Percentiles rank a stretch among this genome's conserved stretches.
phyloP scores from a whole-genome alignment of 106 monocot species.

The Dioscorea zingiberensis region DNA sequence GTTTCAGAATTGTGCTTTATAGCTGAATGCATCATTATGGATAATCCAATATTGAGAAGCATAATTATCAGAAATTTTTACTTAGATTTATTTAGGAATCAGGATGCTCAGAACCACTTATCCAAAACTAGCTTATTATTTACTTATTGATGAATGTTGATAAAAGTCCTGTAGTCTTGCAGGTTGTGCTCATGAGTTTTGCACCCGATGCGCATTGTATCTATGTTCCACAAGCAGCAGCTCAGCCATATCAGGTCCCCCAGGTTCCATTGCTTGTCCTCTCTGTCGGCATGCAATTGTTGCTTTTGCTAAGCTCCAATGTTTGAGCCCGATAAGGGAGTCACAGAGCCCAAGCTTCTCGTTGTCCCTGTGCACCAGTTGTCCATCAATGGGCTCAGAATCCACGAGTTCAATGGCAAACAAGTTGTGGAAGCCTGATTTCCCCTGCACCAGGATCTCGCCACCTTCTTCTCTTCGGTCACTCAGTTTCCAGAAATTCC shows the following conservation, averaged over 20 bases:
- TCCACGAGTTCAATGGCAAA: neutral
- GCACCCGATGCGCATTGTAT: conserved; percentile 84
- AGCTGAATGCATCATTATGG: too few relatives aligned
- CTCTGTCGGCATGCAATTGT: conserved; percentile 71
- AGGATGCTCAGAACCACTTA: too few relatives aligned
- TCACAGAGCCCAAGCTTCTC: conserved; percentile 42
- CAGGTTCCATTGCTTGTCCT: conserved; percentile 80
- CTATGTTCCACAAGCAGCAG: conserved; percentile 67
- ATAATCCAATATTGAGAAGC: too few relatives aligned
- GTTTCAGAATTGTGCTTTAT: too few relatives aligned
- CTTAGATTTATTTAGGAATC: too few relatives aligned
- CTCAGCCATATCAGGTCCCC: conserved; percentile 29
- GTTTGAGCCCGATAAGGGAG: conserved; percentile 38
- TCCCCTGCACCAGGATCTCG: conserved; percentile 25
- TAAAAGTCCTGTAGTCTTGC: neutral
- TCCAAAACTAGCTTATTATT: too few relatives aligned
- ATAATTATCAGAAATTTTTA: too few relatives aligned
- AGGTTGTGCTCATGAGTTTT: conserved; percentile 94
- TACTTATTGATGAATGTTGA: too few relatives aligned
- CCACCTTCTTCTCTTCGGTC: conserved; percentile 48
- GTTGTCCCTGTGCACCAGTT: conserved; percentile 39
- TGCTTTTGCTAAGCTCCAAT: conserved; percentile 43
- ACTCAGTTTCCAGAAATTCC: conserved; percentile 42
- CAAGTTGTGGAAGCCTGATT: conserved; percentile 22
- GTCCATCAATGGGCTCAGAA: conserved; percentile 23